Evolutionary conservation across 148 eudicot species (phyloP), one percentile per base, ranked within the genome.

Genomic region (Polygonum maritimum): DNA sequence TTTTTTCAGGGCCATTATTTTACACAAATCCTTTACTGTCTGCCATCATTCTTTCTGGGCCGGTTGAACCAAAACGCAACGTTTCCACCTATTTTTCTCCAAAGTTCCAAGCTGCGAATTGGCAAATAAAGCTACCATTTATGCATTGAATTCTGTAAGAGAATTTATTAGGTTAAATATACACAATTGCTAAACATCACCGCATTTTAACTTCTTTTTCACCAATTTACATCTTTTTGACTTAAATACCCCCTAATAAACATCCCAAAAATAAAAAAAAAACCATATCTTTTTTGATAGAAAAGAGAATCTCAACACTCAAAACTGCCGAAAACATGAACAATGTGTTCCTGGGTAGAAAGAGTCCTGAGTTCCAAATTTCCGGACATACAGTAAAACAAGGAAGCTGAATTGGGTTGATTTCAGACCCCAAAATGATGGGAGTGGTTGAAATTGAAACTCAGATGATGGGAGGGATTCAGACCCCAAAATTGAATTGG

Each of bases 21-120:
- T 41, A 73, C 21, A 72, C 80, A 81, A 81, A 60, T 84, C 85
- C 58, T 78, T 85, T 85, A 82, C n/a, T 85, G 92, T 85, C 90
- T 74, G 86, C 86, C 90, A 89, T 86, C 82, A 85, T 86, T 71
- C 70, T 78, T 86, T 71, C 69, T 78, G 80, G 47, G 47, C 47
- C 47, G 47, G 80, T 77, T 62, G 84, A 80, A 75, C 79, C 77
- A 83, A 81, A 79, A 78, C 74, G 76, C 81, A 13, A 65, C 71
- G 44, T 65, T 65, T 65, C 41, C 71, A 36, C 71, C 71, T 65
- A 36, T 35, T 65, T 60, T 65, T 35, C 44, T 15, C 71, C 71
- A 65, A 65, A 35, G 36, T 36, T 35, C 0, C 1, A 36, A 65
- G 35, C 86, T 82, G 77, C 85, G 84, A 45, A 76, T 55, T 72